Evolutionary conservation across 108 stramenopile genomes (phyloP).

Genomic region (Skeletonema potamos): DNA sequence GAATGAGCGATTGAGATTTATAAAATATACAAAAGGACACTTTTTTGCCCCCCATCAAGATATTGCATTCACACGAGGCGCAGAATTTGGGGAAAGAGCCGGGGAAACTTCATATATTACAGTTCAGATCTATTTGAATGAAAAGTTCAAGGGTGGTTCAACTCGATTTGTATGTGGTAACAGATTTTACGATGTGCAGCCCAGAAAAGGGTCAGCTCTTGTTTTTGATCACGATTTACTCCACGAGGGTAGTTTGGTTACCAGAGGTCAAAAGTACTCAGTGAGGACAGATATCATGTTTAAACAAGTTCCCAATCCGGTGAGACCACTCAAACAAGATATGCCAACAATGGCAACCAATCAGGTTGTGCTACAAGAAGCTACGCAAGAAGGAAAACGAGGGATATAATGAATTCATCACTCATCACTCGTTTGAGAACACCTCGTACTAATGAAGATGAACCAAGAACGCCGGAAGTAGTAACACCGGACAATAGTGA

Average conservation of each 20-base stretch:
- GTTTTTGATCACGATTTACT: conserved; percentile 45
- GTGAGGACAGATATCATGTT: conserved; percentile 48
- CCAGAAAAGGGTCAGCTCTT: conserved; percentile 27
- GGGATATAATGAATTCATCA: background rate
- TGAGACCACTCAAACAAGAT: background rate
- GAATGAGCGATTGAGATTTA: conserved; percentile 43
- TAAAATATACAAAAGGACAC: conserved; percentile 29
- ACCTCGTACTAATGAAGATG: too few relatives aligned
- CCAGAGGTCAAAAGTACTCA: conserved; percentile 36
- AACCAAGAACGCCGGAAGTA: too few relatives aligned
- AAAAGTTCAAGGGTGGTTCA: conserved; percentile 37
- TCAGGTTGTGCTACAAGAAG: background rate
- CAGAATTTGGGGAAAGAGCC: conserved; percentile 13
- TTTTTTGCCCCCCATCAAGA: conserved; percentile 45
- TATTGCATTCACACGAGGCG: conserved; percentile 13
- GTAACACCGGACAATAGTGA: too few relatives aligned
- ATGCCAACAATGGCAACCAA: background rate
- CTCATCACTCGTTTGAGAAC: too few relatives aligned
- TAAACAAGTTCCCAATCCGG: background rate
- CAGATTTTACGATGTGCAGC: conserved; percentile 29
- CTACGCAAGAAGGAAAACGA: background rate
- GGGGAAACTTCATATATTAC: conserved; percentile 43
- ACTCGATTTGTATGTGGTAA: conserved; percentile 32
- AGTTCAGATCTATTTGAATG: conserved; percentile 41
- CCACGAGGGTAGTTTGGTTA: conserved; percentile 35